Percentiles rank a stretch among this genome's conserved stretches.
Evolutionary conservation across 495 filamentous ascomycete genomes (phyloP).

Genomic region (Astrothelium subdiscretum): DNA sequence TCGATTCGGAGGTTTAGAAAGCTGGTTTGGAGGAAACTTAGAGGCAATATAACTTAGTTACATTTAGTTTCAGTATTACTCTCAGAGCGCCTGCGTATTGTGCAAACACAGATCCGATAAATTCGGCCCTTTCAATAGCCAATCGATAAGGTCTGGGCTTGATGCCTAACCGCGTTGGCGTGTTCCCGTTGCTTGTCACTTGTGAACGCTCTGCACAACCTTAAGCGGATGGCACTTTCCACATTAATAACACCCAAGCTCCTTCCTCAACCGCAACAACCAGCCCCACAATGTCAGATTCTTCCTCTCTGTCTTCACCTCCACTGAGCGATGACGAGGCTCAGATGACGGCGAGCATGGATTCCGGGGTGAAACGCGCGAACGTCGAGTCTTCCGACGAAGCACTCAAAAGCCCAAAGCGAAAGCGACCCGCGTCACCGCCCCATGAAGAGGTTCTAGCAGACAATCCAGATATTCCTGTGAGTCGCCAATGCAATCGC

Average conservation of each 20-base stretch:
- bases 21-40: background rate
- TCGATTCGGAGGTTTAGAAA: background rate
- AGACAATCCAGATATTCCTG: conserved; percentile 21
- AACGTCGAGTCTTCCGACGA: background rate
- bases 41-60: background rate
- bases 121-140: background rate
- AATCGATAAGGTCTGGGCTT: background rate
- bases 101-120: background rate
- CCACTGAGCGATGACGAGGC: conserved; percentile 6
- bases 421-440: conserved; percentile 13
- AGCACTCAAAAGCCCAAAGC: background rate
- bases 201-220: background rate
- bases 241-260: background rate
- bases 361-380: background rate
- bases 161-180: background rate
- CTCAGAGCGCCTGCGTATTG: background rate
- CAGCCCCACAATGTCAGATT: conserved; percentile 3
- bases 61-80: background rate
- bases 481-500: conserved; percentile 9
- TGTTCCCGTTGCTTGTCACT: background rate
- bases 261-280: conserved; percentile 7
- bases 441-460: conserved; percentile 21
- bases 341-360: background rate
- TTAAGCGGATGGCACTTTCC: background rate
- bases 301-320: conserved; percentile 7